Conservation (phyloP, 495 filamentous ascomycete species). For the Tuber magnatum region DNA sequence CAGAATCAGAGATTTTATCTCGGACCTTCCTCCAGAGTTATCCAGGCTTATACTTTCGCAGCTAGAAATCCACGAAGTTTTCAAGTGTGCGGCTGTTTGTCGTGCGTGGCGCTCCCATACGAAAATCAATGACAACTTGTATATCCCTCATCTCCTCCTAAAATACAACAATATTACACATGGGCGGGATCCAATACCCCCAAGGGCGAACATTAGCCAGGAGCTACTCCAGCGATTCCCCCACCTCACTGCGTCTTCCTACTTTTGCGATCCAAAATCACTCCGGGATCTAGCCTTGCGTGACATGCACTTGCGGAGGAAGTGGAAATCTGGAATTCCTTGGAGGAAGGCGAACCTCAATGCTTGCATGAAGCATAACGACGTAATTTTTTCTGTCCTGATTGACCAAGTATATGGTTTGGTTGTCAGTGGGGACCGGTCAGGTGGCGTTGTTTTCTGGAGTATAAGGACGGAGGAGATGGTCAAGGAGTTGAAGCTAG, state of each 20-base stretch:
- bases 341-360: slow-evolving; percentile 23
- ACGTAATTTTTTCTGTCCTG: slow-evolving; percentile 30
- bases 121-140: slow-evolving; percentile 26
- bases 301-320: slow-evolving; percentile 24
- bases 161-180: slow-evolving; percentile 33
- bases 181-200: slow-evolving; percentile 22
- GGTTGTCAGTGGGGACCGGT: slow-evolving; percentile 28
- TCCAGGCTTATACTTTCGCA: slow-evolving; percentile 32
- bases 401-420: slow-evolving; percentile 26
- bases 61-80: slow-evolving; percentile 28
- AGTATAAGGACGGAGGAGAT: slow-evolving; percentile 21
- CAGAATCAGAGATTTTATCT: slow-evolving; percentile 25
- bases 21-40: slow-evolving; percentile 30
- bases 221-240: slow-evolving; percentile 29
- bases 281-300: slow-evolving; percentile 30
- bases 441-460: slow-evolving; percentile 34
- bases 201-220: slow-evolving; percentile 21
- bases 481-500: slow-evolving; percentile 22
- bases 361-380: slow-evolving; percentile 20
- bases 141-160: slow-evolving; percentile 25
- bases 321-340: slow-evolving; percentile 25
- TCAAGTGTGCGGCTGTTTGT: slow-evolving; percentile 32
- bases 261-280: slow-evolving; percentile 23
- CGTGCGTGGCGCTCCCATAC: slow-evolving; percentile 35
- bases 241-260: slow-evolving; percentile 28